Evolutionary conservation across 2,329 filamentous ascomycete genomes (phyloP).

Genomic region (Penicillium janthinellum): DNA sequence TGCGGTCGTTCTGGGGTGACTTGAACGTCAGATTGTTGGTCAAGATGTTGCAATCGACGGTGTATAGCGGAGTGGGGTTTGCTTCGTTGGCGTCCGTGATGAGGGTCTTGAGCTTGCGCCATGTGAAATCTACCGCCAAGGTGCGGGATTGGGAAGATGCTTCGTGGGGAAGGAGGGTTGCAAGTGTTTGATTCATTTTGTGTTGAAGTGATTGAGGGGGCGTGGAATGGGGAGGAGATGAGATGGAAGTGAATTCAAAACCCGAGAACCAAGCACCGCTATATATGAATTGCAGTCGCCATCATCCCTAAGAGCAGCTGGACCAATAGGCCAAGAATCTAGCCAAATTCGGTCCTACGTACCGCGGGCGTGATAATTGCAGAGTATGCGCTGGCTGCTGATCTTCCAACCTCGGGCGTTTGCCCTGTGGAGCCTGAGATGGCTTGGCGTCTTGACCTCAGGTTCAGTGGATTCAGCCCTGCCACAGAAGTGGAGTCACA

Average conservation of each 20-base stretch:
- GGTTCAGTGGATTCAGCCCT: not conserved
- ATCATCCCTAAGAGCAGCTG: not conserved
- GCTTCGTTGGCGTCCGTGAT: slow-evolving; percentile 23
- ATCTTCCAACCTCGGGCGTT: not conserved
- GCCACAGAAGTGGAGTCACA: not conserved
- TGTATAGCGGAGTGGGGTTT: slow-evolving; percentile 21
- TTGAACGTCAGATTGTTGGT: slow-evolving; percentile 25
- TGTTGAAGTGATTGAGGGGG: not conserved
- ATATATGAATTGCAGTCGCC: not conserved
- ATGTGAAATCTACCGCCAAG: slow-evolving; percentile 30
- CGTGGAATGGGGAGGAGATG: not conserved
- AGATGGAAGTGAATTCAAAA: not conserved
- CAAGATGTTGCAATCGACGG: slow-evolving; percentile 16
- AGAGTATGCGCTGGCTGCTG: not conserved
- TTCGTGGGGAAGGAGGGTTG: not conserved
- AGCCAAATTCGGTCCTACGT: not conserved
- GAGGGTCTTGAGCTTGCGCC: slow-evolving; percentile 25
- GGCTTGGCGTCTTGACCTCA: not conserved
- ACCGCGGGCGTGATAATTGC: not conserved
- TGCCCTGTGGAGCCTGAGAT: not conserved
- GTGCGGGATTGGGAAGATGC: slow-evolving; percentile 11
- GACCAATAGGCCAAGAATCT: not conserved
- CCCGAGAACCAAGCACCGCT: not conserved
- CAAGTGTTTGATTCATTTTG: slow-evolving; percentile 3
- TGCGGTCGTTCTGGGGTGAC: slow-evolving; percentile 7